phyloP scores from a whole-genome alignment of 148 eudicot species.

The Simmondsia chinensis region DNA sequence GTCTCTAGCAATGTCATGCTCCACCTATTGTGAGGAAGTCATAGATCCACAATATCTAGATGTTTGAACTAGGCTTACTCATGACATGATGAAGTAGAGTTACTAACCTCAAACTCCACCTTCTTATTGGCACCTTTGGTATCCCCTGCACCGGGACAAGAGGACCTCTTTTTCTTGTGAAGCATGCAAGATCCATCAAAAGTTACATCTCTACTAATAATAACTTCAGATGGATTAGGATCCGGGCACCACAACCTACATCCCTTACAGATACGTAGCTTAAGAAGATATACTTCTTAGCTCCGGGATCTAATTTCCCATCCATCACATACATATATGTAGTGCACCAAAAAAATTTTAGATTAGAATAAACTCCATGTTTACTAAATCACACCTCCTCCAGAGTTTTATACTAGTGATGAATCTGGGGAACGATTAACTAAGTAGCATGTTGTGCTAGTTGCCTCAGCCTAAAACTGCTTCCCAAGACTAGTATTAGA shows the following conservation, averaged over 20 bases:
- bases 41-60: no score
- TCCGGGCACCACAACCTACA: not conserved
- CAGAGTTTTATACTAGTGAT: not conserved
- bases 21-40: no score
- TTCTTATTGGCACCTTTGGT: no score
- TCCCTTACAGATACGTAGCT: not conserved
- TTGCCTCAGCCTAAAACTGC: not conserved
- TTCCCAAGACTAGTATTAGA: not conserved
- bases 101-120: not conserved
- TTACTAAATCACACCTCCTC: slow-evolving; percentile 1
- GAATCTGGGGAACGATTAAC: not conserved
- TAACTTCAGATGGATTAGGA: not conserved
- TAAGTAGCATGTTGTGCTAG: not conserved
- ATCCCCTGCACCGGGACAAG: not conserved
- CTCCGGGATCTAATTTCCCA: not conserved
- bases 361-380: not conserved
- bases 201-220: not conserved
- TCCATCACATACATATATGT: not conserved
- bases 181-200: not conserved
- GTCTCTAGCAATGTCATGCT: no score
- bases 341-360: not conserved
- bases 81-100: not conserved
- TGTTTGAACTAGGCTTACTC: not conserved
- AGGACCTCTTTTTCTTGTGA: not conserved
- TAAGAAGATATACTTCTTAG: not conserved